These are phyloP conservation scores for Lasiodiplodia theobromae DNA, from an alignment of 2,329 filamentous ascomycete species.

Conservation along the genomic window DNA sequence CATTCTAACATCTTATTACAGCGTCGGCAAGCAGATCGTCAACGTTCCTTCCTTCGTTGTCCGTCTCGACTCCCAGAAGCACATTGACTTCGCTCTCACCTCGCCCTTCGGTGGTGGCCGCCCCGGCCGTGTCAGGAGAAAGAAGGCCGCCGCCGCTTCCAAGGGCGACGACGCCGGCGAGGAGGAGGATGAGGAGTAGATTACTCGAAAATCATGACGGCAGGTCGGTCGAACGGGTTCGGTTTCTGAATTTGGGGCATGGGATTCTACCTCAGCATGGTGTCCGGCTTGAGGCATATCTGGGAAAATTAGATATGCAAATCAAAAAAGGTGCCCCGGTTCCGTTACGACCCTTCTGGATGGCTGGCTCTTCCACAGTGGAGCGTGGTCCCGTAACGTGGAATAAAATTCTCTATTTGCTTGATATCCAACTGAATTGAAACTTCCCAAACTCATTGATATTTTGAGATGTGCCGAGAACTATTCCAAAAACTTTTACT, in stretches of 20 bases:
- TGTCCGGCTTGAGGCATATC: conserved; percentile 23
- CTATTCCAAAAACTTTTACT: not conserved
- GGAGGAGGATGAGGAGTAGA: conserved; percentile 80
- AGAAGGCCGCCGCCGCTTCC: conserved; percentile 98
- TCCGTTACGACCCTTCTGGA: conserved; percentile 7
- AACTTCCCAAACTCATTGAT: not conserved
- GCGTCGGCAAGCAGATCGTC: conserved; percentile 99
- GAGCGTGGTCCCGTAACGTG: not conserved
- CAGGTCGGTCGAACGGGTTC: conserved; percentile 20
- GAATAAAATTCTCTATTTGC: conserved; percentile 15
- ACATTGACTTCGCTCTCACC: conserved; percentile 98
- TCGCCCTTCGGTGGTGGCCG: conserved; percentile 98
- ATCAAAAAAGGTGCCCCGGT: conserved; percentile 26
- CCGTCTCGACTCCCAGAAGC: conserved; percentile 99
- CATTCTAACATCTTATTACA: conserved; percentile 37
- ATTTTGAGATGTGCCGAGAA: no score
- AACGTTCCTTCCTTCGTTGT: conserved; percentile 99
- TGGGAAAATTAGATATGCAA: conserved; percentile 21
- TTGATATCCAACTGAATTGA: conserved; percentile 6
- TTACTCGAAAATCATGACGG: conserved; percentile 28
- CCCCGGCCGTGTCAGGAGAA: conserved; percentile 96
- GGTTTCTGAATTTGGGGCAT: conserved; percentile 25
- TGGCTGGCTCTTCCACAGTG: not conserved
- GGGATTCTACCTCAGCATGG: conserved; percentile 18
- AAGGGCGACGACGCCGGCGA: conserved; percentile 80